Evolutionary conservation across 257 asterid genomes (phyloP), one percentile per base, ranked within the genome.

Genomic region (Gentiana dahurica): DNA sequence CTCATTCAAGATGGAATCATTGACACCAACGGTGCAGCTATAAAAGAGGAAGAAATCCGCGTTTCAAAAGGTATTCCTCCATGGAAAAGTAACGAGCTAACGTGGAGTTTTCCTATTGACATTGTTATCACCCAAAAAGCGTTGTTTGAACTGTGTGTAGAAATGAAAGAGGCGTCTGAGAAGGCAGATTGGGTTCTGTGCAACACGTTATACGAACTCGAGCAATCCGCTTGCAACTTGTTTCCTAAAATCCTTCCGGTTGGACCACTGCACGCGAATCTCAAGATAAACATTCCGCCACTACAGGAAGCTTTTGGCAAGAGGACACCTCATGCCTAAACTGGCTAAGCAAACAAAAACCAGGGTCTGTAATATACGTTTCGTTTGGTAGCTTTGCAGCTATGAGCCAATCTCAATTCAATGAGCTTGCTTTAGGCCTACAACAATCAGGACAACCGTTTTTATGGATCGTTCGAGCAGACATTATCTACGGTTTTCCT

Each of bases 341-440:
- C 44, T 79, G 86, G 86, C 34, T 79, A 58, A 60, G 68, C 53
- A 32, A 5, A 3, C 72, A 76, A 9, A 58, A 58, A 46, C n/a
- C 8, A 24, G 55, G 60, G 37, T 73, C 80, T 3, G 82, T 79
- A 2, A 36, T 79, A 1, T 79, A 76, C 7, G 77, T 79, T 41
- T 68, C 86, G 1, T 79, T 79, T 45, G 82, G 86, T 9, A 71
- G 80, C 58, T 2, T 74, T 10, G 77, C 79, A 24, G 24, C 24
- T 24, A 24, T 24, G 24, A 24, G 24, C 24, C 24, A 24, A 24
- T 24, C 24, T 24, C 81, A 71, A n/a, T 47, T 76, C 1, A 69
- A 68, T 12, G 86, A 79, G 32, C 55, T 76, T 5, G 86, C 82
- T 4, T 12, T 63, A 1, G 86, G 79, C 43, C 82, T 76, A 33